These are phyloP conservation scores for Prunella vulgaris DNA, from an alignment of 257 asterid genomes.

Conservation along the genomic window DNA sequence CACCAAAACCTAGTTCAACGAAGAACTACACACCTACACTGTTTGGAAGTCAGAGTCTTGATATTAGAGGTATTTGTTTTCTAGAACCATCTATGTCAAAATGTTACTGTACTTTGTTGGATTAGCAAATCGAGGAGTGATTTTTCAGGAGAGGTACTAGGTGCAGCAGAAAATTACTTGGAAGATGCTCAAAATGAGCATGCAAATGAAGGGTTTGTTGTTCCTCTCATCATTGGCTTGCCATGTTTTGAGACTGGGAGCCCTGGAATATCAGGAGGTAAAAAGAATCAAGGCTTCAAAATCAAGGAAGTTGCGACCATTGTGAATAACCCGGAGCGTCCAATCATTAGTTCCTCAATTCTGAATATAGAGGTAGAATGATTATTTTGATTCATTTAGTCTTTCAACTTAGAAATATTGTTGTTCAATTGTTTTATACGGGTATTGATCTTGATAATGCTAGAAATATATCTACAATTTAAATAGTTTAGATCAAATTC, in stretches of 20 bases:
- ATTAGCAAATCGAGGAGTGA: slow-evolving; percentile 22
- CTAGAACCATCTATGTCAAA: neutral
- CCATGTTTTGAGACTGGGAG: slow-evolving; percentile 46
- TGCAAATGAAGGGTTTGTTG: slow-evolving; percentile 25
- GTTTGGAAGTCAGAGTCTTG: slow-evolving; percentile 21
- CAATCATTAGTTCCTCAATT: slow-evolving; percentile 20
- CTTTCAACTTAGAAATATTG: neutral
- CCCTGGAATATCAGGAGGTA: slow-evolving; percentile 28
- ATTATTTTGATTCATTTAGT: slow-evolving; percentile 9
- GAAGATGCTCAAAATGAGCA: slow-evolving; percentile 33
- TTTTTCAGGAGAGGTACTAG: slow-evolving; percentile 39
- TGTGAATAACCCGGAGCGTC: slow-evolving; percentile 30
- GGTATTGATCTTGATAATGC: neutral
- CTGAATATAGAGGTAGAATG: slow-evolving; percentile 36
- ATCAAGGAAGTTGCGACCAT: slow-evolving; percentile 25
- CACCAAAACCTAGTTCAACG: slow-evolving; percentile 19
- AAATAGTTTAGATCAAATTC: neutral
- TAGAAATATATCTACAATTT: neutral
- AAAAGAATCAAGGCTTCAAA: slow-evolving; percentile 19
- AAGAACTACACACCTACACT: slow-evolving; percentile 20
- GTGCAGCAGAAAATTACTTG: slow-evolving; percentile 29
- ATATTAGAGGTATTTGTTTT: slow-evolving; percentile 28
- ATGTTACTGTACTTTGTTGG: neutral
- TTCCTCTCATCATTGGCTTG: slow-evolving; percentile 52
- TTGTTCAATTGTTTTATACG: neutral